A percentile compares a stretch with the other conserved stretches of the same genome.
Conservation (phyloP, 768 basidiomycete genomes). For the Tephrocybe sp. region DNA sequence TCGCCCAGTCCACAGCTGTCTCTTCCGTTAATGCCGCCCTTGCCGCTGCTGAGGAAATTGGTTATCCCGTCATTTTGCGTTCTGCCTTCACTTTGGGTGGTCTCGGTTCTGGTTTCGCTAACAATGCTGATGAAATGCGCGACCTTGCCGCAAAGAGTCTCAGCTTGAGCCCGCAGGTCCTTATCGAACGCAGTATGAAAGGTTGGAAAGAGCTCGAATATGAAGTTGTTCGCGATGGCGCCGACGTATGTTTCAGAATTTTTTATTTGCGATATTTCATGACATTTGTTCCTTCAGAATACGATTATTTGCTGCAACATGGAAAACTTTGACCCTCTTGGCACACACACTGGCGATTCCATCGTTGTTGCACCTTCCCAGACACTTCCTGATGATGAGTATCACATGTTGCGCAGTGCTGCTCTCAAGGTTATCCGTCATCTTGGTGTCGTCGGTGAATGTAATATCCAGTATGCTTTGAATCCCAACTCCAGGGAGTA, state of each 20-base stretch:
- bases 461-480: slow-evolving; percentile 97
- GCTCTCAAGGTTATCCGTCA: slow-evolving; percentile 95
- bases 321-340: slow-evolving; percentile 99
- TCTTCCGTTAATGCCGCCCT: slow-evolving; percentile 94
- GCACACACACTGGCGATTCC: slow-evolving; percentile 98
- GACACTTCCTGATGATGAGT: slow-evolving; percentile 95
- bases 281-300: slow-evolving; percentile 49
- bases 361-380: slow-evolving; percentile 99
- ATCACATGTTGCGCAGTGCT: slow-evolving; percentile 98
- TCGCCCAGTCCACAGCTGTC: slow-evolving; percentile 93
- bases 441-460: slow-evolving; percentile 90
- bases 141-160: slow-evolving; percentile 92
- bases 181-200: slow-evolving; percentile 98
- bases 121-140: slow-evolving; percentile 90
- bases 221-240: slow-evolving; percentile 96
- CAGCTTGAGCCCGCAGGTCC: slow-evolving; percentile 88
- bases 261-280: slow-evolving; percentile 10
- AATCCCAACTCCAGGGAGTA: slow-evolving; percentile 93
- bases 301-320: slow-evolving; percentile 99
- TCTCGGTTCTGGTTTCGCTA: slow-evolving; percentile 96
- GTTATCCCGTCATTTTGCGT: slow-evolving; percentile 97
- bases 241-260: slow-evolving; percentile 66
- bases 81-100: slow-evolving; percentile 97
- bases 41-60: slow-evolving; percentile 85
- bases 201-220: slow-evolving; percentile 99